phyloP scores from a whole-genome alignment of 2,329 filamentous ascomycete genomes.

The Dothistroma pini region DNA sequence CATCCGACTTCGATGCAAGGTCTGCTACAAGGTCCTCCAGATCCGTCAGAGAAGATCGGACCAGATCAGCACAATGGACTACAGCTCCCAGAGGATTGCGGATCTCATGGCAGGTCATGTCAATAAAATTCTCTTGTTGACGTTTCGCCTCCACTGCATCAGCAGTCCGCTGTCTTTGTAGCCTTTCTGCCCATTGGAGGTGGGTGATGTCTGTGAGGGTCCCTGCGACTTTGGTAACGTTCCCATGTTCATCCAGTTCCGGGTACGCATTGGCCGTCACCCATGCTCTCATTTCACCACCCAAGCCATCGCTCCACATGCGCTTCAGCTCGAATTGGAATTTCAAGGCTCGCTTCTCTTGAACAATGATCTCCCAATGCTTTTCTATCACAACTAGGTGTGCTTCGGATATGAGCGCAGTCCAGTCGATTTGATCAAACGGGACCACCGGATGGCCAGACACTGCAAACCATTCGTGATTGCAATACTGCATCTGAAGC shows the following conservation, averaged over 20 bases:
- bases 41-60: slow-evolving; percentile 26
- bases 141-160: slow-evolving; percentile 41
- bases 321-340: slow-evolving; percentile 39
- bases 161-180: slow-evolving; percentile 37
- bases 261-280: slow-evolving; percentile 20
- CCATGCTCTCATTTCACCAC: slow-evolving; percentile 18
- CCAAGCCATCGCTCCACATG: slow-evolving; percentile 27
- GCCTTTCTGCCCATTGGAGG: slow-evolving; percentile 42
- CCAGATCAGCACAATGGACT: slow-evolving; percentile 41
- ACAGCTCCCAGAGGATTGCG: slow-evolving; percentile 33
- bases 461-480: slow-evolving; percentile 48
- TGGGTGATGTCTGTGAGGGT: slow-evolving; percentile 45
- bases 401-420: slow-evolving; percentile 25
- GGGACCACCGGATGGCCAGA: slow-evolving; percentile 41
- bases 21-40: slow-evolving; percentile 16
- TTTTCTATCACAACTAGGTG: slow-evolving; percentile 8
- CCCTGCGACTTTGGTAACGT: slow-evolving; percentile 40
- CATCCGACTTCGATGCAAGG: background rate
- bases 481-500: slow-evolving; percentile 42
- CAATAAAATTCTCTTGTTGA: slow-evolving; percentile 44
- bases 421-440: slow-evolving; percentile 42
- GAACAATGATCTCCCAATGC: slow-evolving; percentile 9
- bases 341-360: slow-evolving; percentile 36
- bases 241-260: slow-evolving; percentile 32
- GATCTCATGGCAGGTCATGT: slow-evolving; percentile 38